Percentiles rank a stretch among this genome's conserved stretches.
Conservation (phyloP, 2,329 filamentous ascomycete species). For the Botrytis sinoallii region DNA sequence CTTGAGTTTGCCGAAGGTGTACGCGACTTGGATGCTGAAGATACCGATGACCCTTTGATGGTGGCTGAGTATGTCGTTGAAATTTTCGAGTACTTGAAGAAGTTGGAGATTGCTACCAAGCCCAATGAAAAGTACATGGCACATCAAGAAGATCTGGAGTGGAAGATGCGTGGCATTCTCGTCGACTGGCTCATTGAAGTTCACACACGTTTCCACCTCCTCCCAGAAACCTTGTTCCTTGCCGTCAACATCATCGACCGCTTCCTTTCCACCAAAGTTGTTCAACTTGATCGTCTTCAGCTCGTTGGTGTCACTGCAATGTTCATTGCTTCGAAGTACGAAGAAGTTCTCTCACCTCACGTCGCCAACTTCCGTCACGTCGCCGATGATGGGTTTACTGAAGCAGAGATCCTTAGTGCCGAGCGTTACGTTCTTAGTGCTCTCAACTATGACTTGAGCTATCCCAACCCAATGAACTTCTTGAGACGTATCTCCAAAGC, state of each 20-base stretch:
- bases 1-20: conserved; percentile 42
- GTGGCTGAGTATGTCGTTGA: conserved; percentile 95
- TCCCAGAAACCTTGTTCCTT: conserved; percentile 94
- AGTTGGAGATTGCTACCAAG: conserved; percentile 75
- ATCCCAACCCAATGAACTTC: conserved; percentile 99
- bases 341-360: conserved; percentile 95
- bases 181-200: conserved; percentile 99
- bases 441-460: conserved; percentile 95
- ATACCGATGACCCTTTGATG: conserved; percentile 93
- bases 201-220: conserved; percentile 90
- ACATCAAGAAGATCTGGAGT: conserved; percentile 90
- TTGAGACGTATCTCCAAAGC: conserved; percentile 97
- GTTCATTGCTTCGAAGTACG: conserved; percentile 99
- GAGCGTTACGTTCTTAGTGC: conserved; percentile 90
- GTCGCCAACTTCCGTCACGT: conserved; percentile 97
- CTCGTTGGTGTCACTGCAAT: conserved; percentile 97
- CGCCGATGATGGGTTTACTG: conserved; percentile 92
- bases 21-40: conserved; percentile 77
- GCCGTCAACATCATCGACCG: conserved; percentile 98
- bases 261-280: conserved; percentile 92
- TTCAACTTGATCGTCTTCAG: conserved; percentile 93
- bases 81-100: conserved; percentile 92
- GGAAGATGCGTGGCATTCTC: conserved; percentile 97
- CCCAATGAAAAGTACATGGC: conserved; percentile 95
- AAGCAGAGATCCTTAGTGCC: conserved; percentile 93